Evolutionary conservation across 306 rosid species (phyloP), one percentile per base, ranked within the genome.

Genomic region (Vigna hirtella): DNA sequence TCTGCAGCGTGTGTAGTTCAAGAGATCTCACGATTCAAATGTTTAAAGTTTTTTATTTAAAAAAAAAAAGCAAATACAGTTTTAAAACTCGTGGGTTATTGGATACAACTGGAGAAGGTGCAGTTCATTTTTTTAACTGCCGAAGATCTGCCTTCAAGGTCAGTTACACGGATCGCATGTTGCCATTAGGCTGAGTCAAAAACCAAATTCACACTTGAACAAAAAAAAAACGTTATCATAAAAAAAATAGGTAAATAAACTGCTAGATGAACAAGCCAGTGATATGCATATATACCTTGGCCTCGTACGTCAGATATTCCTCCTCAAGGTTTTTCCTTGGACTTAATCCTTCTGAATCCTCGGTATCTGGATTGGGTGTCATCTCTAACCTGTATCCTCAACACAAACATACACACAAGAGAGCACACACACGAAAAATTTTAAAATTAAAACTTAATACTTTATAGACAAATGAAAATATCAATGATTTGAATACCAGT

Each of bases 291-390:
- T 61, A 43, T 87, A 96, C 99, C 97, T 91, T 93, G 56, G 96
- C 88, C 86, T 96, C 99, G 55, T 82, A 88, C 55, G 81, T 88
- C 85, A 93, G 74, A 90, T 93, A 96, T 85, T 93, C 99, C 86
- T 93, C 92, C 88, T 96, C 98, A 7, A 96, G 94, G 91, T 86
- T 91, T 73, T 79, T 91, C 89, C 89, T 86, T 14, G 96, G 99
- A 77, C 86, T 90, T 66, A 87, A 81, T 66, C 69, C 62, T 80
- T 84, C 82, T 50, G 94, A 84, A 24, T 84, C 94, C 38, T 88
- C 96, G 9, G 84, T 82, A 45, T 84, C 96, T 67, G 82, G 72
- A 67, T 45, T 48, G 30, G 94, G 26, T 45, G 83, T 66, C 59
- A 12, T 80, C 72, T 79, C 87, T 48, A 84, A 86, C 85, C 99